Evolutionary conservation across 768 basidiomycete genomes (phyloP), one percentile per base, ranked within the genome.

Genomic region (Boletellus emodensis): DNA sequence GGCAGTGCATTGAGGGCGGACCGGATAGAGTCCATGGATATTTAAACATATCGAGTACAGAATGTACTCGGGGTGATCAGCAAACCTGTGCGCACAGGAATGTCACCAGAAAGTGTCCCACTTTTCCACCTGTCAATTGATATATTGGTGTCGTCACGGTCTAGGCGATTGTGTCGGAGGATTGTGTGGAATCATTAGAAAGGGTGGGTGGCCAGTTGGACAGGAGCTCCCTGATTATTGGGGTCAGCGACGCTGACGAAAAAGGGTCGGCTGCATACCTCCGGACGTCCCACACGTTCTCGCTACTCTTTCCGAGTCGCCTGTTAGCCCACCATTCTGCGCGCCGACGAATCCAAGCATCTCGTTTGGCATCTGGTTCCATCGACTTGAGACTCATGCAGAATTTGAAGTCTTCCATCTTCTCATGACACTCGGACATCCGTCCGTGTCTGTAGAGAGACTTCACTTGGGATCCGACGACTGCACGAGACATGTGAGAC

Each of bases 311-410:
- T 17, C 70, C 76, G 9, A 89, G 63, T 46, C 95, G 73, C 46
- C 88, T 72, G 32, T 75, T 72, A 5, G 94, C 92, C 95, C 94
- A 96, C 93, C 94, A 94, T 65, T 94, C 91, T 2, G 95, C 95
- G 47, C 90, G 76, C 15, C 87, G 76, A 43, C 75, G 77, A 49
- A 98, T 83, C 94, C 94, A 99, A 4, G 82, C 81, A 44, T 90
- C 82, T 28, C 87, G 77, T 62, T 82, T 81, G 60, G 84, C 80
- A 49, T 94, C 92, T 14, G 84, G 82, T 46, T 85, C 78, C 68
- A 90, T 72, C 12, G 80, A 75, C 69, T 93, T 95, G 53, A 87
- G 72, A 53, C 83, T 85, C 74, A 95, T 73, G 71, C 95, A 99
- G 69, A 90, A 95, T 70, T 96, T 96, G 78, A 95, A 94, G 60